Base-by-base conservation (phyloP, 257 asterid species). In the Penstemon barbatus region DNA sequence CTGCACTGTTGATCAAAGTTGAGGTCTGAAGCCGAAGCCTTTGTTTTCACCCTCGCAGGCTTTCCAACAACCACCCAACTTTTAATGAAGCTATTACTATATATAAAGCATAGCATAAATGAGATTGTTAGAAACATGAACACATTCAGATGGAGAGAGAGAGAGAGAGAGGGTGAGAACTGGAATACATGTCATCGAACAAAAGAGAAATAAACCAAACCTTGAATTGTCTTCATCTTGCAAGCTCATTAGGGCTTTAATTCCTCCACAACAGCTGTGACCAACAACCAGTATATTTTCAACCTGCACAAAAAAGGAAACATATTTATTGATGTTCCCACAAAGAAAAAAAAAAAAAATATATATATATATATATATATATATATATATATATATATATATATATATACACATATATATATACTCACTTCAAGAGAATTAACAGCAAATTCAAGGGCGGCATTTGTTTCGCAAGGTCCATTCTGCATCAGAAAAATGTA, bases 221-320 rank as follows among this genome's bases (percentile, higher is more conserved):
- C 98, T 86, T 52, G 96, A 80, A 58, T 10, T 60, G 40, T 13
- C 69, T 52, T 91, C 95, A 66, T 91, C 96, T 38, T 82, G 79
- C 89, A 89, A 80, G 78, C 97, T 87, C 97, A 91, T 94, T 76
- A 94, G 82, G 62, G 99, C 98, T 77, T 62, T 85, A 61, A 94
- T 94, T 68, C 99, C 99, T 43, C 99, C 99, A 74, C 99, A 94
- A 63, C 96, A 81, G 81, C 97, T 91, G 78, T 94, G 99, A 55
- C 99, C 99, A 65, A 91, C 75, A 58, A 91, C 84, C 59, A 94
- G 80, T 79, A 94, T 73, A 72, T 91, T 91, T 74, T 82, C 90
- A 48, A 94, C 99, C 99, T 94, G 84, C 78, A 78, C 52, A 65
- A 39, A 57, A 6, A 10, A 25, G 33, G 33, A 5, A 19, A 10